Evolutionary conservation across 2,329 filamentous ascomycete genomes (phyloP).

Genomic region (Cladobotryum mycophilum): DNA sequence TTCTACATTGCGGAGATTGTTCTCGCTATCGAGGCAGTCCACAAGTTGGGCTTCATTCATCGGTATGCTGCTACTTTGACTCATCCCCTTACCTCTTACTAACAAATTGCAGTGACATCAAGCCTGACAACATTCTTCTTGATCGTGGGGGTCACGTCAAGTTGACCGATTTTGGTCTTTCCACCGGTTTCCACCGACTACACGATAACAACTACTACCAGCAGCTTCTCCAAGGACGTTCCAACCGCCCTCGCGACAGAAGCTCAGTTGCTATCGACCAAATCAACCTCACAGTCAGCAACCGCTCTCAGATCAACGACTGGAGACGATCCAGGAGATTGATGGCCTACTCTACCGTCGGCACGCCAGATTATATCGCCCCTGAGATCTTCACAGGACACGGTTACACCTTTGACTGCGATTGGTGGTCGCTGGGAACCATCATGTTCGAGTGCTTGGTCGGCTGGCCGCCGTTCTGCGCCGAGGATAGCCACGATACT

Average conservation of each 20-base stretch:
- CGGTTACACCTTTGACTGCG: constrained; percentile 93
- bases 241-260: constrained; percentile 69
- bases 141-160: constrained; percentile 96
- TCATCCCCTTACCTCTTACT: background rate
- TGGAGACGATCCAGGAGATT: constrained; percentile 93
- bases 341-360: constrained; percentile 97
- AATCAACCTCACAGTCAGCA: constrained; percentile 96
- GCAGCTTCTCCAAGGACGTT: constrained; percentile 78
- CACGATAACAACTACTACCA: constrained; percentile 99
- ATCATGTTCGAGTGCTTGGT: constrained; percentile 99
- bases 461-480: constrained; percentile 98
- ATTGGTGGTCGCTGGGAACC: constrained; percentile 98
- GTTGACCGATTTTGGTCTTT: constrained; percentile 94
- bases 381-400: constrained; percentile 97
- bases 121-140: constrained; percentile 96
- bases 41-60: constrained; percentile 97
- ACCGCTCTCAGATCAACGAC: constrained; percentile 96
- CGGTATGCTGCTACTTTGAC: constrained; percentile 55
- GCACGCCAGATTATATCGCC: constrained; percentile 96
- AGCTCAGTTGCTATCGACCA: constrained; percentile 95
- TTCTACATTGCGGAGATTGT: constrained; percentile 99
- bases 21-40: constrained; percentile 95
- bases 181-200: constrained; percentile 94
- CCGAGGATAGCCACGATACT: constrained; percentile 93
- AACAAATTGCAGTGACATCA: constrained; percentile 70